Evolutionary conservation across 2,329 filamentous ascomycete species (phyloP), one percentile per base, ranked within the genome.

Genomic region (Beauveria sp.): DNA sequence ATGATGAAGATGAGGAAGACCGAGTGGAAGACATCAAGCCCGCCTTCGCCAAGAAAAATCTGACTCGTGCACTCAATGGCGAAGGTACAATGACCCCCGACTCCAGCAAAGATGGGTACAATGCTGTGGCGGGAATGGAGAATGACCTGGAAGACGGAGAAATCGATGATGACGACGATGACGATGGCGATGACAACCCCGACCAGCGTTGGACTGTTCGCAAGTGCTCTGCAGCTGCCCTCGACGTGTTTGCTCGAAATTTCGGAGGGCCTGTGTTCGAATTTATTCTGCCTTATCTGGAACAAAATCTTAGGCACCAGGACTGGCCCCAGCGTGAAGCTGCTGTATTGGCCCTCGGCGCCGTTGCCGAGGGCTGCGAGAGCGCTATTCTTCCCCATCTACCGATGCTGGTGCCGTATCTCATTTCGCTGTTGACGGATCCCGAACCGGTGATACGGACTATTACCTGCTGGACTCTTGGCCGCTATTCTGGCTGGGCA

Each of bases 381-480:
- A 84, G 89, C 55, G 90, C 90, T 22, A 92, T 99, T 58, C 88
- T 88, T 52, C 95, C 93, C 58, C 93, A 98, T 74, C 83, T 99
- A 34, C 92, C 91, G 2, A 89, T 96, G 71, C 81, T 99, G 46
- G 87, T 98, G 2, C 90, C 91, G 1, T 99, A 96, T 72, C 83
- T 99, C 53, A 89, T 98, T 67, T 88, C 89, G 8, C 83, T 97
- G 0, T 81, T 99, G 42, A 85, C 89, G 62, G 95, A 99, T 70
- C 72, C 83, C 1, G 92, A 97, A 74, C 91, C 95, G 16, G 89
- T 98, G 16, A 93, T 99, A 43, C 85, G 95, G 64, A 91, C 96
- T 72, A 99, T 99, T 67, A 98, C 93, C 26, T 99, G 95, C 75
- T 99, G 95, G 95, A 96, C 95, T 6, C 83, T 99, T 24, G 93